Evolutionary conservation across 1,139 yeast species (phyloP), one percentile per base, ranked within the genome.

Genomic region (Yamadazyma conglobata): DNA sequence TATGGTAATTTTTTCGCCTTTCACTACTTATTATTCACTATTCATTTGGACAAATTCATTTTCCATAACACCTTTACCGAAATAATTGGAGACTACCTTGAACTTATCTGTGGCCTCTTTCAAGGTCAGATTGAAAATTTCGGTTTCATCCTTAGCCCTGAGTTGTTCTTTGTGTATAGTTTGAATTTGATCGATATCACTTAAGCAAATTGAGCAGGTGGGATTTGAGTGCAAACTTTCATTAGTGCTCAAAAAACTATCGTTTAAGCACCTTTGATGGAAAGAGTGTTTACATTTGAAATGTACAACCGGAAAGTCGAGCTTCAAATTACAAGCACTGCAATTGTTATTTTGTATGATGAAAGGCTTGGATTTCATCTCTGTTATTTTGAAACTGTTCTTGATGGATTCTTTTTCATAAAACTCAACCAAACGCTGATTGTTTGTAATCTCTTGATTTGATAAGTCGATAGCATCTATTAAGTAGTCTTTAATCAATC

Each of bases 1-100:
- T n/a, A n/a, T n/a, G n/a, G n/a, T n/a, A n/a, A n/a, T n/a, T n/a
- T n/a, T n/a, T n/a, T n/a, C n/a, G n/a, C n/a, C n/a, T n/a, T n/a
- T n/a, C n/a, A n/a, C n/a, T n/a, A n/a, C n/a, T n/a, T 6, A 17
- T 17, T 9, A 17, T 34, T 35, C 45, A 27, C 24, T 44, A 28
- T 9, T 43, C 35, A 30, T 40, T 42, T 30, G 54, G 10, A 37
- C 27, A 27, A 28, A 53, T 17, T 60, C 64, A 32, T 56, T 53
- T 44, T 79, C 88, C 78, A 87, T 73, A 0, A 85, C 89, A 2
- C 98, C 98, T 38, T 86, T 74, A 4, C 96, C 95, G 31, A 88
- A 71, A 52, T 82, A 88, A 35, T 86, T 94, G 33, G 84, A 71
- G 33, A 89, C 72, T 3, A 80, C 80, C 48, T 78, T 82, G 52